A percentile compares a stretch with the other conserved stretches of the same genome.
Conservation (phyloP, 306 rosid genomes). For the Prunus mongolica region DNA sequence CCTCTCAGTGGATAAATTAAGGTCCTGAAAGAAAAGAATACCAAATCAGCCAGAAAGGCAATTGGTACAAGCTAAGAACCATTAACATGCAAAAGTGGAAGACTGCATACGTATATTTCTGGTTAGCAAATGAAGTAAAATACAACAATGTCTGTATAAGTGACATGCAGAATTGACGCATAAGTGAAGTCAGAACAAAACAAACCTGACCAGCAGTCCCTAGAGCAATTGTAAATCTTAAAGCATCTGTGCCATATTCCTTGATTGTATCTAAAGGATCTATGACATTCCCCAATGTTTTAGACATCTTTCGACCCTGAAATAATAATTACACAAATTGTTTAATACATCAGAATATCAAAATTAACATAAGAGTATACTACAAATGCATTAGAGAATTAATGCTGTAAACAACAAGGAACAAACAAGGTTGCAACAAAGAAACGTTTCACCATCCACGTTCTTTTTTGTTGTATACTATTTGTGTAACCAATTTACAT, state of each 20-base stretch:
- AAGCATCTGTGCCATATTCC: constrained; percentile 95
- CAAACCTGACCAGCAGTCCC: constrained; percentile 99
- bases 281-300: constrained; percentile 84
- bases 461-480: not conserved
- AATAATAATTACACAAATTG: constrained; percentile 12
- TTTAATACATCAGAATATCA: not conserved
- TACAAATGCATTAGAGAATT: not conserved
- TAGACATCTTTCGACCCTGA: constrained; percentile 97
- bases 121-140: not conserved
- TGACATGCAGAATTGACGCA: not conserved
- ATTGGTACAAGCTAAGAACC: constrained; percentile 7
- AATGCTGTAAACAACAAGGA: not conserved
- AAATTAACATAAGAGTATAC: not conserved
- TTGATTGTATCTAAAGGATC: constrained; percentile 87
- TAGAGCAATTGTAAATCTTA: constrained; percentile 84
- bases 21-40: constrained; percentile 57
- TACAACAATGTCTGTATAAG: not conserved
- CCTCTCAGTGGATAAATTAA: constrained; percentile 85
- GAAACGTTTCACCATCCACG: not conserved
- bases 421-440: not conserved
- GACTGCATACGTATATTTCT: not conserved
- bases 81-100: constrained; percentile 11
- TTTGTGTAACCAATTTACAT: not conserved
- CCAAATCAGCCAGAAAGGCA: not conserved
- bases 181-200: constrained; percentile 12